Conservation (phyloP, 805 yeast species). For the Zygoascus biomembranicola region DNA sequence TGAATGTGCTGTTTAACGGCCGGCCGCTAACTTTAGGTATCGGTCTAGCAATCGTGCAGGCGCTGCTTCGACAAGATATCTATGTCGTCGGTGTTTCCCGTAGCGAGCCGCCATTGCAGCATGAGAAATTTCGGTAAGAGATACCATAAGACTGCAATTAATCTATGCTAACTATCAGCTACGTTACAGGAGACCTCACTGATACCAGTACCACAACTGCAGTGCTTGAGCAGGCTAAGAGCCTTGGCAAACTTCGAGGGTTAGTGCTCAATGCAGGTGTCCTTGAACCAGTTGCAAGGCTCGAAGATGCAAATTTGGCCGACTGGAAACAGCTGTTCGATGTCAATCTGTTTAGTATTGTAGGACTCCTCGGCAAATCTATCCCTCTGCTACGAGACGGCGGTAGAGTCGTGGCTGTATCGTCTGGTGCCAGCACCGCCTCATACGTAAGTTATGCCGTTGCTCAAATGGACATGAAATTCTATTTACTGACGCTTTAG, state of each 20-base stretch:
- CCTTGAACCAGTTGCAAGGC: conserved; percentile 62
- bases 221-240: conserved; percentile 37
- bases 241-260: conserved; percentile 44
- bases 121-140: conserved; percentile 18
- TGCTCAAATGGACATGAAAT: background rate
- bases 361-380: conserved; percentile 45
- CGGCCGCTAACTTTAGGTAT: conserved; percentile 40
- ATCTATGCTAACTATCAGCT: conserved; percentile 12
- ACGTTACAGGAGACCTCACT: conserved; percentile 47
- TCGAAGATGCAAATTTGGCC: conserved; percentile 42
- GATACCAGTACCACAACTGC: conserved; percentile 28
- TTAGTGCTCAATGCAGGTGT: conserved; percentile 67
- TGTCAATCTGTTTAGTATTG: conserved; percentile 69
- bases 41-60: conserved; percentile 65
- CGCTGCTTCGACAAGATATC: conserved; percentile 35
- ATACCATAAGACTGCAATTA: background rate
- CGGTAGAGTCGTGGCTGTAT: conserved; percentile 70
- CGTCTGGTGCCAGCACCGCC: conserved; percentile 77
- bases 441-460: conserved; percentile 31
- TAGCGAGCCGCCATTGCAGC: conserved; percentile 37
- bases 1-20: background rate
- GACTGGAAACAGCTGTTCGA: conserved; percentile 63
- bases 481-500: conserved; percentile 16
- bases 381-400: conserved; percentile 49
- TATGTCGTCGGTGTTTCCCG: conserved; percentile 69